phyloP scores from a whole-genome alignment of 2,329 filamentous ascomycete species.

The Sarocladiaceae sp. region DNA sequence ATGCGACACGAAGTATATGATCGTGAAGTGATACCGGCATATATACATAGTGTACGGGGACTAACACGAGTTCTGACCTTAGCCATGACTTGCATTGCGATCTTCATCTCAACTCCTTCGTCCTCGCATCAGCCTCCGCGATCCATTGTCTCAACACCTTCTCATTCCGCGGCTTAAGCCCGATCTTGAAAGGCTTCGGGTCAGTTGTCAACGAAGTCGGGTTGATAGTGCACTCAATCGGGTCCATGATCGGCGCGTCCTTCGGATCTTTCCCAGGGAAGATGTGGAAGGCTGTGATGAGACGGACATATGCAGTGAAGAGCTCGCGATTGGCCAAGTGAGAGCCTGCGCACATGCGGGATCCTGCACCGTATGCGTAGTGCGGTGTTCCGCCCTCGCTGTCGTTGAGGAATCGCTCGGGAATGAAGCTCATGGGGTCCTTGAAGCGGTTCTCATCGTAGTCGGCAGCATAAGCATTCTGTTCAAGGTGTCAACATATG shows the following conservation, averaged over 20 bases:
- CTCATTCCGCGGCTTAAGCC: slow-evolving; percentile 45
- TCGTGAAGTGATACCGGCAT: too few species aligned
- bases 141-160: slow-evolving; percentile 47
- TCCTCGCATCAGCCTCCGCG: slow-evolving; percentile 45
- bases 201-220: slow-evolving; percentile 57
- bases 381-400: slow-evolving; percentile 53
- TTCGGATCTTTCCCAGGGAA: slow-evolving; percentile 37
- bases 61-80: too few species aligned
- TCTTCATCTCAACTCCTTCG: slow-evolving; percentile 31
- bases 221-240: slow-evolving; percentile 52
- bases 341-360: slow-evolving; percentile 59
- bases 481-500: too few species aligned
- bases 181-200: slow-evolving; percentile 59
- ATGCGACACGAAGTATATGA: too few species aligned
- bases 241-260: slow-evolving; percentile 50
- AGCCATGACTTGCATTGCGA: neutral
- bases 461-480: slow-evolving; percentile 71
- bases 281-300: slow-evolving; percentile 56
- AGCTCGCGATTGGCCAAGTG: slow-evolving; percentile 62
- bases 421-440: slow-evolving; percentile 57
- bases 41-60: too few species aligned
- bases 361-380: slow-evolving; percentile 59
- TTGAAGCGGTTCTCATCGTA: slow-evolving; percentile 68
- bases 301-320: slow-evolving; percentile 54
- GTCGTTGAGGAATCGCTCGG: slow-evolving; percentile 63